phyloP scores from a whole-genome alignment of 2,329 filamentous ascomycete genomes.

The Ophiocordyceps camponoti-rufipedis region DNA sequence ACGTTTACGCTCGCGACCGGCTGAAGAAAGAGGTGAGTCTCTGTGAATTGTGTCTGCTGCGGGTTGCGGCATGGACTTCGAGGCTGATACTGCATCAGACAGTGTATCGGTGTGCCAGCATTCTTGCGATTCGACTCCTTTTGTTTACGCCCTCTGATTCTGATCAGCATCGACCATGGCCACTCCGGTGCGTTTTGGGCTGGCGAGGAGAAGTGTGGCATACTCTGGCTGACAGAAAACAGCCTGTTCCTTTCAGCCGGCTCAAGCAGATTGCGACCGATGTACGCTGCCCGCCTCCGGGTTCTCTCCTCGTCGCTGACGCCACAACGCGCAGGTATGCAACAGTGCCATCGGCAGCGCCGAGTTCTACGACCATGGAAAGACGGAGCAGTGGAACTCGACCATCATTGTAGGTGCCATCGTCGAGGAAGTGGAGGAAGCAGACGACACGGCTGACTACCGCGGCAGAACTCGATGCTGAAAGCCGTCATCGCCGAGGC shows the following conservation, averaged over 20 bases:
- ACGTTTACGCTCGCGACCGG: neutral
- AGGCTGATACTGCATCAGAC: too few relatives aligned
- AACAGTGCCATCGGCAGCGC: conserved; percentile 54
- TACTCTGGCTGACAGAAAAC: conserved; percentile 6
- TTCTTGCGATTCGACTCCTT: neutral
- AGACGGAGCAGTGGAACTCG: conserved; percentile 79
- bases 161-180: conserved; percentile 12
- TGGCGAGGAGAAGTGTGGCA: conserved; percentile 3
- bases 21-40: neutral
- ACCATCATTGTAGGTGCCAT: conserved; percentile 63
- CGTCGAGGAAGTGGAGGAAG: neutral
- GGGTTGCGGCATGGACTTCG: too few relatives aligned
- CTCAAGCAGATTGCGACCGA: conserved; percentile 75
- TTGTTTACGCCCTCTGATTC: neutral
- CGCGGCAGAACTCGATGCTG: conserved; percentile 51
- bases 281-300: conserved; percentile 31
- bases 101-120: neutral
- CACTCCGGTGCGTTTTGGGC: conserved; percentile 15
- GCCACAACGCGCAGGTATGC: conserved; percentile 49
- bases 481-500: conserved; percentile 62
- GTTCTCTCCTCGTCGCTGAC: neutral
- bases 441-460: neutral
- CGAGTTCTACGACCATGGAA: conserved; percentile 71
- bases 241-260: conserved; percentile 61
- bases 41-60: too few relatives aligned